Conservation (phyloP, 345 rosid genomes). For the Aurinia saxatilis region DNA sequence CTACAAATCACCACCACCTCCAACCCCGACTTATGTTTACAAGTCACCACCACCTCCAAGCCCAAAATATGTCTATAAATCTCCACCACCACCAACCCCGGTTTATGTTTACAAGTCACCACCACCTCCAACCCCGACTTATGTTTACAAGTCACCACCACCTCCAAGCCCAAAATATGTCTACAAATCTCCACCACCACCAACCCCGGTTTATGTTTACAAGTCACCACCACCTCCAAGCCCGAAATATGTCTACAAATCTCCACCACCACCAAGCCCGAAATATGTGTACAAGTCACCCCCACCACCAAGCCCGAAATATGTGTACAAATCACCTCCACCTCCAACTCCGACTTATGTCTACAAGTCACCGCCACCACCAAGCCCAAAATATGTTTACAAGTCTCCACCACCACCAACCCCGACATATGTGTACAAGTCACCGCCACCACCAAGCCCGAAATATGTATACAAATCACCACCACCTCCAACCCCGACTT, state of each 20-base stretch:
- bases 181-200: slow-evolving; percentile 23
- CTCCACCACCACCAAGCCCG: slow-evolving; percentile 26
- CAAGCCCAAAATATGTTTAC: slow-evolving; percentile 3
- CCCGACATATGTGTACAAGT: no score
- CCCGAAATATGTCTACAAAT: slow-evolving; percentile 14
- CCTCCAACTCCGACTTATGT: no score
- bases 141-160: slow-evolving; percentile 30
- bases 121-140: slow-evolving; percentile 24
- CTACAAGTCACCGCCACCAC: background rate
- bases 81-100: slow-evolving; percentile 29
- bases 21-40: background rate
- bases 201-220: slow-evolving; percentile 7
- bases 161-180: slow-evolving; percentile 17
- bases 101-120: slow-evolving; percentile 25
- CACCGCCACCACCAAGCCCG: slow-evolving; percentile 30
- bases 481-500: background rate
- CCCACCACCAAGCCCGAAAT: slow-evolving; percentile 12
- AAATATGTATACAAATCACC: background rate
- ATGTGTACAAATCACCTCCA: slow-evolving; percentile 23
- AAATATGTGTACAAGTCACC: slow-evolving; percentile 27
- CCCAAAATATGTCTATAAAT: slow-evolving; percentile 18
- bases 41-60: slow-evolving; percentile 2
- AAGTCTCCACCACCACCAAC: background rate
- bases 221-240: slow-evolving; percentile 21
- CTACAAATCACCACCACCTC: slow-evolving; percentile 27